Evolutionary conservation across 257 asterid genomes (phyloP).

Genomic region (Datura wrightii): DNA sequence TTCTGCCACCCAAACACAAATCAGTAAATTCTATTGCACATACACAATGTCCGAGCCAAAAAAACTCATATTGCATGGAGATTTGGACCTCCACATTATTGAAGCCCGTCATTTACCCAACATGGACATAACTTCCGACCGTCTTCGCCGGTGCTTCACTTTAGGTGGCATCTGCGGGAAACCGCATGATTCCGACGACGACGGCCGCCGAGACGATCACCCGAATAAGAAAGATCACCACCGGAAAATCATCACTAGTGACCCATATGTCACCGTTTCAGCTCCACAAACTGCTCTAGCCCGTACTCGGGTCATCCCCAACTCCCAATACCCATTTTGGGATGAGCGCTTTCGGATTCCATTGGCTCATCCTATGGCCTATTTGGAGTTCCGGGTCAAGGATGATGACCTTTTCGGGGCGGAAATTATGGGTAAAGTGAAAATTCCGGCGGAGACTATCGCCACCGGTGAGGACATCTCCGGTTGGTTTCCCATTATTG

Average conservation of each 20-base stretch:
- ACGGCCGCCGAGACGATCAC: slow-evolving; percentile 16
- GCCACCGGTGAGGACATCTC: slow-evolving; percentile 57
- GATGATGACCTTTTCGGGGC: slow-evolving; percentile 83
- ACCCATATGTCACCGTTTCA: slow-evolving; percentile 79
- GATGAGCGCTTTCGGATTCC: slow-evolving; percentile 64
- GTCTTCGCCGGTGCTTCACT: slow-evolving; percentile 67
- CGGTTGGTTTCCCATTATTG: slow-evolving; percentile 64
- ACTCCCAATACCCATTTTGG: slow-evolving; percentile 78
- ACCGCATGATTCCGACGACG: slow-evolving; percentile 31
- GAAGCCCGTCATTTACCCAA: slow-evolving; percentile 87
- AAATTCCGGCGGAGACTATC: slow-evolving; percentile 54
- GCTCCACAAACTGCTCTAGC: slow-evolving; percentile 81
- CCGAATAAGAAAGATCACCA: slow-evolving; percentile 52
- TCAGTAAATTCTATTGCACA: not conserved
- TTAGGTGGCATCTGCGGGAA: slow-evolving; percentile 54
- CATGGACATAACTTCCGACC: slow-evolving; percentile 79
- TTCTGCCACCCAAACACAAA: not conserved
- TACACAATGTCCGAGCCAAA: not conserved
- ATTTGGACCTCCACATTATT: slow-evolving; percentile 63
- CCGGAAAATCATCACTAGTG: slow-evolving; percentile 80
- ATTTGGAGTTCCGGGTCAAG: slow-evolving; percentile 71
- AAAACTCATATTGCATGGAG: slow-evolving; percentile 57
- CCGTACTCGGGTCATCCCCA: slow-evolving; percentile 79
- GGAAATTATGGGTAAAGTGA: slow-evolving; percentile 65
- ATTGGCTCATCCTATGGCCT: slow-evolving; percentile 66